Conservation (phyloP, 2,329 filamentous ascomycete genomes). For the Colletotrichum musicola region DNA sequence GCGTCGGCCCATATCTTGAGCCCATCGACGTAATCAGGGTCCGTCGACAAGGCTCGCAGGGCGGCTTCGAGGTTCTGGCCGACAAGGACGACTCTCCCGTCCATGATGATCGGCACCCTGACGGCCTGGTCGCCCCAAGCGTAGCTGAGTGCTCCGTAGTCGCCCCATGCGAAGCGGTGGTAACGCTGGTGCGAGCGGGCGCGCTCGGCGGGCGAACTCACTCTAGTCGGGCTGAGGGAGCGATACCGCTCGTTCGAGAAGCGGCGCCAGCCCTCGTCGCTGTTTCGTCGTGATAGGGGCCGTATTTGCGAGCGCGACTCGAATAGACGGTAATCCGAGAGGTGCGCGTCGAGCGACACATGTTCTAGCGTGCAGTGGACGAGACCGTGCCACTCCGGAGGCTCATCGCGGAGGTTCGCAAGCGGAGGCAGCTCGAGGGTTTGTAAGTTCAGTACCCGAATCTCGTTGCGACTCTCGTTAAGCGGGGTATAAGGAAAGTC, state of each 20-base stretch:
- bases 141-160: constrained; percentile 29
- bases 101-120: constrained; percentile 18
- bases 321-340: constrained; percentile 16
- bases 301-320: constrained; percentile 3
- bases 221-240: constrained; percentile 14
- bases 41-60: constrained; percentile 24
- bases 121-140: constrained; percentile 27
- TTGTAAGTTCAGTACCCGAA: constrained; percentile 27
- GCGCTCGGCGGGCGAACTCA: constrained; percentile 18
- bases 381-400: constrained; percentile 27
- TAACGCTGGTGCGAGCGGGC: constrained; percentile 20
- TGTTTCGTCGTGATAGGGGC: constrained; percentile 12
- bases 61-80: constrained; percentile 26
- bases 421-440: constrained; percentile 22
- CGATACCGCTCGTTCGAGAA: constrained; percentile 29
- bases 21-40: constrained; percentile 24
- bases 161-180: constrained; percentile 29
- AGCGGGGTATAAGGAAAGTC: constrained; percentile 10
- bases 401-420: constrained; percentile 21
- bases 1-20: constrained; percentile 40
- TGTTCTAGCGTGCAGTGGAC: constrained; percentile 27
- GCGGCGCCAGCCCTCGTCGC: constrained; percentile 26
- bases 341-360: constrained; percentile 25
- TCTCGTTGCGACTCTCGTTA: constrained; percentile 22
- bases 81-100: constrained; percentile 18